Conservation (phyloP, 2,329 filamentous ascomycete species). For the Golovinomyces cichoracearum region DNA sequence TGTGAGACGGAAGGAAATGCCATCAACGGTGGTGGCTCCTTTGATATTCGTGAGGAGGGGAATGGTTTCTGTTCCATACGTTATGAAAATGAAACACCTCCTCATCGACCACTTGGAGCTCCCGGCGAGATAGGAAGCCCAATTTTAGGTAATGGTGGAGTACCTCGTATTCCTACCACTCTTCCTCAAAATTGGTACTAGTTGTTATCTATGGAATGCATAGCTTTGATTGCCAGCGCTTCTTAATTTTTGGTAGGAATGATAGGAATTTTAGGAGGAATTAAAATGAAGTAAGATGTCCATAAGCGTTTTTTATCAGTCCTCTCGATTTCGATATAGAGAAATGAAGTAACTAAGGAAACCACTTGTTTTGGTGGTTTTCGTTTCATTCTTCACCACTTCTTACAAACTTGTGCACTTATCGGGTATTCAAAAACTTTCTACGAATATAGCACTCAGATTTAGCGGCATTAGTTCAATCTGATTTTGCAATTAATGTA, state of each 20-base stretch:
- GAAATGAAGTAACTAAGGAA: not conserved
- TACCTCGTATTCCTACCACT: constrained; percentile 9
- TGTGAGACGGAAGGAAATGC: constrained; percentile 74
- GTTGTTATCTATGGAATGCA: constrained; percentile 2
- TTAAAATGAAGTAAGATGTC: not conserved
- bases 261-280: not conserved
- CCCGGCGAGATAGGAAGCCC: constrained; percentile 49
- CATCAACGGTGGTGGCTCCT: constrained; percentile 73
- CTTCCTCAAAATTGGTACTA: constrained; percentile 11
- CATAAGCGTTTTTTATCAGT: not conserved
- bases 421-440: not conserved
- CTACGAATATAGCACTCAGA: not conserved
- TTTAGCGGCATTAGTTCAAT: too few relatives aligned
- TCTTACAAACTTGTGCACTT: not conserved
- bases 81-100: constrained; percentile 27
- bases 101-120: constrained; percentile 22
- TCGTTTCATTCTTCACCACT: not conserved
- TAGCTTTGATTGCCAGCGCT: not conserved
- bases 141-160: constrained; percentile 18
- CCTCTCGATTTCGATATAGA: not conserved
- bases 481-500: too few relatives aligned
- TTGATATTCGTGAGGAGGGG: constrained; percentile 24
- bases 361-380: not conserved
- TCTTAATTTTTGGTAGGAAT: not conserved
- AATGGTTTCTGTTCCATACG: constrained; percentile 19